phyloP scores from a whole-genome alignment of 208 protist genomes.

The Trypanosoma conorhini region DNA sequence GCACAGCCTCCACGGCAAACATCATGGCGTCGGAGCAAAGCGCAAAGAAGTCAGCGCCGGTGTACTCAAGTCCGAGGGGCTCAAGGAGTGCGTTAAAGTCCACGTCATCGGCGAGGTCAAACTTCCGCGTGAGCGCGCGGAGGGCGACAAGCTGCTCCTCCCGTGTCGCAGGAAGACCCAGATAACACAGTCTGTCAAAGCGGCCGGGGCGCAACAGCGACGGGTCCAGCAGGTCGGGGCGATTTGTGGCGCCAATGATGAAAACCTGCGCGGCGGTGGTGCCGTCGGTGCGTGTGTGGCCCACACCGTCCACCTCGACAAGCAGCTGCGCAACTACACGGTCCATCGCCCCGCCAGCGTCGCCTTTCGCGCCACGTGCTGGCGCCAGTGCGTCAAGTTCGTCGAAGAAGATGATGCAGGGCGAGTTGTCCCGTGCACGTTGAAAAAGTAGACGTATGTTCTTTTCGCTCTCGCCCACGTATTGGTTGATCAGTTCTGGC shows the following conservation, averaged over 20 bases:
- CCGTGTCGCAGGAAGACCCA: constrained; percentile 75
- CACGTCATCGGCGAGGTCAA: constrained; percentile 69
- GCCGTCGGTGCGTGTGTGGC: constrained; percentile 73
- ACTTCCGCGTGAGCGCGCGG: constrained; percentile 83
- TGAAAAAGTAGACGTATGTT: constrained; percentile 92
- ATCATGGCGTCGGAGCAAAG: constrained; percentile 96
- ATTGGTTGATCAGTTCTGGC: constrained; percentile 95
- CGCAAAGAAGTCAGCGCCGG: constrained; percentile 95
- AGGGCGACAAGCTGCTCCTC: constrained; percentile 83
- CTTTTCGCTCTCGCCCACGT: constrained; percentile 92
- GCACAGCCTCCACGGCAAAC: constrained; percentile 89
- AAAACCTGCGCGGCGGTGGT: constrained; percentile 83
- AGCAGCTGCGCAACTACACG: constrained; percentile 94
- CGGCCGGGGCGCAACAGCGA: constrained; percentile 92
- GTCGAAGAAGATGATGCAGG: constrained; percentile 95
- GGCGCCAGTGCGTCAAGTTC: constrained; percentile 92
- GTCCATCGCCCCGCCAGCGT: constrained; percentile 93
- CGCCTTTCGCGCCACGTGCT: constrained; percentile 82
- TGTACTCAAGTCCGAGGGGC: constrained; percentile 85
- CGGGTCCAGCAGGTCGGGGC: constrained; percentile 91
- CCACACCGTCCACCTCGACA: constrained; percentile 89
- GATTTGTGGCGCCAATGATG: constrained; percentile 93
- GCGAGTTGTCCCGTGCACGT: constrained; percentile 81
- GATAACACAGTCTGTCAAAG: constrained; percentile 90
- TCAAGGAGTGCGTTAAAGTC: constrained; percentile 54